A percentile compares a stretch with the other conserved stretches of the same genome.
Evolutionary conservation across 352 stramenopile genomes (phyloP).

Genomic region (Pythium folliculosum): DNA sequence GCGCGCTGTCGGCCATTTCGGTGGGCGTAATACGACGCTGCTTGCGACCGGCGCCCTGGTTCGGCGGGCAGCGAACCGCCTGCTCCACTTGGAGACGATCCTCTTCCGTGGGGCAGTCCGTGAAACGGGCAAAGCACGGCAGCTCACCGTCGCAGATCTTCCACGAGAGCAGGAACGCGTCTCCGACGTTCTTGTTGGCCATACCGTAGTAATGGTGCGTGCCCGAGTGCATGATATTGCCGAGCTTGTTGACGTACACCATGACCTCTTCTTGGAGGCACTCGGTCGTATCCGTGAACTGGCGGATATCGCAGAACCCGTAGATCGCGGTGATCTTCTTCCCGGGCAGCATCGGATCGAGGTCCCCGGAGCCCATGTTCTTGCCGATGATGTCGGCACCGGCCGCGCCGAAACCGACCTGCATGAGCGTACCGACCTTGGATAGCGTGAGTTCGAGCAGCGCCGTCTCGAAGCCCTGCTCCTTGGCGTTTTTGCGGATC

Average conservation of each 20-base stretch:
- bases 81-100: conserved; percentile 75
- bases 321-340: conserved; percentile 94
- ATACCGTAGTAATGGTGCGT: conserved; percentile 87
- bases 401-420: conserved; percentile 80
- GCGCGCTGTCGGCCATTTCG: conserved; percentile 91
- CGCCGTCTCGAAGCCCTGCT: conserved; percentile 78
- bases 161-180: conserved; percentile 95
- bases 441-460: conserved; percentile 80
- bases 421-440: conserved; percentile 86
- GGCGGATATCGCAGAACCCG: conserved; percentile 94
- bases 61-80: conserved; percentile 67
- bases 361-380: conserved; percentile 86
- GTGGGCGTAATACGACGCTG: conserved; percentile 79
- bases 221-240: conserved; percentile 87
- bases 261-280: conserved; percentile 91
- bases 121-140: conserved; percentile 78
- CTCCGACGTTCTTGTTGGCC: conserved; percentile 90
- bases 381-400: conserved; percentile 86
- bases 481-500: conserved; percentile 75
- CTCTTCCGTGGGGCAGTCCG: conserved; percentile 72
- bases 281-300: conserved; percentile 92
- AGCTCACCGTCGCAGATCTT: conserved; percentile 89
- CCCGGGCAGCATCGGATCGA: conserved; percentile 88
- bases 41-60: conserved; percentile 62
- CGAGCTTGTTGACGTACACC: conserved; percentile 92